Conservation (phyloP, 2,329 filamentous ascomycete species). For the Coleophoma eucalyptorum region DNA sequence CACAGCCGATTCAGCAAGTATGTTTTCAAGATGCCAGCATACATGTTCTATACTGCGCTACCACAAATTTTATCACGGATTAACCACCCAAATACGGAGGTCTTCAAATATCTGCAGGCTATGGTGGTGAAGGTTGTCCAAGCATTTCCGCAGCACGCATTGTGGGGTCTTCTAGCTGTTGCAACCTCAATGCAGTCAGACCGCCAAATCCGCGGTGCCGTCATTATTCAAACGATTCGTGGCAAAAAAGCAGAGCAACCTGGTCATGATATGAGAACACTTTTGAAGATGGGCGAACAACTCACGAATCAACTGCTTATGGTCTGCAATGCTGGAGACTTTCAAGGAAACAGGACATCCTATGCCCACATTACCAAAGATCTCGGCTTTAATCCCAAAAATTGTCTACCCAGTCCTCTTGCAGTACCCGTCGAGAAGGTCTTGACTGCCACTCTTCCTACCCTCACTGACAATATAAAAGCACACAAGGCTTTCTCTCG, state of each 20-base stretch:
- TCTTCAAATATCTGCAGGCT: conserved; percentile 71
- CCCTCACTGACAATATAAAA: conserved; percentile 64
- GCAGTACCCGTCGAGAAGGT: conserved; percentile 88
- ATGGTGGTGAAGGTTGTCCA: conserved; percentile 87
- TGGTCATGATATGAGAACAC: conserved; percentile 58
- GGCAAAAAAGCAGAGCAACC: conserved; percentile 48
- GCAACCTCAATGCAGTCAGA: conserved; percentile 76
- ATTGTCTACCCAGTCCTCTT: conserved; percentile 73
- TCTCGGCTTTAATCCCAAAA: conserved; percentile 79
- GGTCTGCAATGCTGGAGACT: conserved; percentile 75
- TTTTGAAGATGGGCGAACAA: conserved; percentile 77
- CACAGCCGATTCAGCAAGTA: conserved; percentile 80
- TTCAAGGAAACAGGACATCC: conserved; percentile 61
- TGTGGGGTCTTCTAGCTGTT: conserved; percentile 89
- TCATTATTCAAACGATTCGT: conserved; percentile 48
- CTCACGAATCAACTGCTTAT: conserved; percentile 78
- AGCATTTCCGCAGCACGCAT: conserved; percentile 81
- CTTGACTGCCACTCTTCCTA: conserved; percentile 77
- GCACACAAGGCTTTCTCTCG: conserved; percentile 84
- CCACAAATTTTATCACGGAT: conserved; percentile 96
- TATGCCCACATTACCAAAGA: conserved; percentile 72
- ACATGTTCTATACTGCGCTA: conserved; percentile 77
- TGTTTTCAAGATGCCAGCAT: conserved; percentile 66
- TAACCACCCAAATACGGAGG: conserved; percentile 74
- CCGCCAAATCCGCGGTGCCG: conserved; percentile 50